phyloP scores from a whole-genome alignment of 192 early-diverging fungal genomes.

The Linnemannia schmuckeri region DNA sequence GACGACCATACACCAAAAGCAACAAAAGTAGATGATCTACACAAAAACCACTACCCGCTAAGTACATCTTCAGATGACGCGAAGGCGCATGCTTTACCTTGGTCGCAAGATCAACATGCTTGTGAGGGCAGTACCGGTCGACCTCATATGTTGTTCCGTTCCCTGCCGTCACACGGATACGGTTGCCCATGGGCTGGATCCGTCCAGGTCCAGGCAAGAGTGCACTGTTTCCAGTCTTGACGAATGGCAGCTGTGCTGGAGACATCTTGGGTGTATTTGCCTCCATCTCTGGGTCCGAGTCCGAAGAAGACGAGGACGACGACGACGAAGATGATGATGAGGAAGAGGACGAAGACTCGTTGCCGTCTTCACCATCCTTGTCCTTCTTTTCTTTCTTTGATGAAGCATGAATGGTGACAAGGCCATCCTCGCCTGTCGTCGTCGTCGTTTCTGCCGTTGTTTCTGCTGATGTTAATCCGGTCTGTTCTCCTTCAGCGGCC shows the following conservation, averaged over 20 bases:
- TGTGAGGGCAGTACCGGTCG: conserved; percentile 70
- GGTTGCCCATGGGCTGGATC: conserved; percentile 55
- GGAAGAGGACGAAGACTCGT: conserved; percentile 22
- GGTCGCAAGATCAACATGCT: conserved; percentile 57
- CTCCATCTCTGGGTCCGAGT: conserved; percentile 39
- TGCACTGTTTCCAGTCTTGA: conserved; percentile 32
- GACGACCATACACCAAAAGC: background rate
- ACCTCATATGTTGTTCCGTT: conserved; percentile 64
- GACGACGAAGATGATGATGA: conserved; percentile 28
- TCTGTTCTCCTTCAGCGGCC: conserved; percentile 9
- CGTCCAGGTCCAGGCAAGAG: conserved; percentile 37
- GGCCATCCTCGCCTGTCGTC: conserved; percentile 13
- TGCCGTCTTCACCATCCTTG: conserved; percentile 20
- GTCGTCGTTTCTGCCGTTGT: background rate
- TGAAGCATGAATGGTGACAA: conserved; percentile 25
- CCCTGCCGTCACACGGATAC: conserved; percentile 59
- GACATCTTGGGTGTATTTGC: conserved; percentile 14
- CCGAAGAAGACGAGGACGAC: conserved; percentile 24
- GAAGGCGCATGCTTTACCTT: conserved; percentile 26
- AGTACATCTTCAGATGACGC: background rate
- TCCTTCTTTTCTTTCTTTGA: conserved; percentile 7
- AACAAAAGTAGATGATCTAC: background rate
- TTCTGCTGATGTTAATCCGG: background rate
- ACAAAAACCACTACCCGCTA: background rate
- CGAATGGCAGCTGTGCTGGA: conserved; percentile 3